phyloP scores from a whole-genome alignment of 768 basidiomycete species.

The Naematelia encephala region DNA sequence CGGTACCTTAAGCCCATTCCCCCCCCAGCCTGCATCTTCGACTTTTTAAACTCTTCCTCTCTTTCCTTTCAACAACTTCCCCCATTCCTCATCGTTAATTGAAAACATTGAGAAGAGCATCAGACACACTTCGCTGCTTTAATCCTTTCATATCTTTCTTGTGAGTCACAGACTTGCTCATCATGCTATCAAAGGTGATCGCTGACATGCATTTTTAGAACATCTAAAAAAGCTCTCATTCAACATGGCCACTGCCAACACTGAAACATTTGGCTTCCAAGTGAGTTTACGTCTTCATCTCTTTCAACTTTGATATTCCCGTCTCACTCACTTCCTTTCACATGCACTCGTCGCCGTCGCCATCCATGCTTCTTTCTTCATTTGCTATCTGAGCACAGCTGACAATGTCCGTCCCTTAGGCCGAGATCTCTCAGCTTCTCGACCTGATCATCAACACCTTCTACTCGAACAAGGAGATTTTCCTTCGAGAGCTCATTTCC shows the following conservation, averaged over 20 bases:
- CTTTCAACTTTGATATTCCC: not conserved
- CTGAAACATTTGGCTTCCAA: slow-evolving; percentile 49
- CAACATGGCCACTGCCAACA: slow-evolving; percentile 40
- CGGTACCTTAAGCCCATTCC: too few relatives aligned
- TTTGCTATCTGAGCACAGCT: too few relatives aligned
- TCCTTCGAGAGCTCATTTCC: slow-evolving; percentile 93
- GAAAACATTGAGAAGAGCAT: not conserved
- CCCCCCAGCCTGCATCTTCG: too few relatives aligned
- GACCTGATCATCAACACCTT: slow-evolving; percentile 99
- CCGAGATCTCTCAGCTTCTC: slow-evolving; percentile 97
- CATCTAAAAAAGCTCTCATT: not conserved
- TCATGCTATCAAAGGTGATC: too few relatives aligned
- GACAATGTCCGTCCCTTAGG: slow-evolving; percentile 57
- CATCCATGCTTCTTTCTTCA: too few relatives aligned
- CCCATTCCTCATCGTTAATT: too few relatives aligned
- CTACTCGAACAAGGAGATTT: slow-evolving; percentile 99
- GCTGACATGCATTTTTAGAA: not conserved
- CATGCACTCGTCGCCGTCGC: too few relatives aligned
- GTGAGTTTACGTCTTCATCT: not conserved
- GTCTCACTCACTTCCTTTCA: not conserved
- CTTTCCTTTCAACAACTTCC: not conserved
- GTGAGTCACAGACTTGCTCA: too few relatives aligned
- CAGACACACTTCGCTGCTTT: not conserved
- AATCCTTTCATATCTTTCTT: not conserved
- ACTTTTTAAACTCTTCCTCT: not conserved